Evolutionary conservation across 164 flowering plant genomes (phyloP), one percentile per base, ranked within the genome.

Genomic region (Akebia trifoliata): DNA sequence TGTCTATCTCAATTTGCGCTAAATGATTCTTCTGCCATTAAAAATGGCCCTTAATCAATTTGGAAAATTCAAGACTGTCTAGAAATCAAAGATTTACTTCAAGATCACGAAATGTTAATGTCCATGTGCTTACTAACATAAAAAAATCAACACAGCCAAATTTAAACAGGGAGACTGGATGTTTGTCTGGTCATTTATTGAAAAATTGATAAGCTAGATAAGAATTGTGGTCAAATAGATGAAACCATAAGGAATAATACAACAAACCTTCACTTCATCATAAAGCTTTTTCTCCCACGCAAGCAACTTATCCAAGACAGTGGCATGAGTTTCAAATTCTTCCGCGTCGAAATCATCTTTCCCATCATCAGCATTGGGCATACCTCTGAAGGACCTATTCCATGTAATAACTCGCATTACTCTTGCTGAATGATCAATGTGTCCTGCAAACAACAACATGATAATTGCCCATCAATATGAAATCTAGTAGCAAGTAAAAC

Each of bases 231-330:
- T 11, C 15, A 42, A 35, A 43, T 18, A 31, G 24, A 37, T 30
- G 39, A 39, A 28, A 46, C 20, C 17, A 49, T 49, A 42, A 47
- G 21, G 24, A 36, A 22, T 8, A 26, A n/a, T 0, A 11, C 2
- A 31, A 54, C 61, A 44, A 59, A 94, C 98, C 98, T 91, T 91
- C 38, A 88, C 90, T 85, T 91, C 98, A 43, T 91, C 98, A 65
- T 81, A 88, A 0, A 91, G 84, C 70, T 91, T 91, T 61, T 91
- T 91, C 71, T 91, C 98, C 98, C 98, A 91, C 2, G 96, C 96
- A n/a, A 88, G 74, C 76, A 91, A 66, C 76, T 91, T 91, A 61
- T 91, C 98, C 74, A 91, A 64, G 36, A 88, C 78, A 56, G 89
- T 83, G n/a, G 98, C 98, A 74, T 82, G 96, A 32, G 95, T 84